Evolutionary conservation across 2,329 filamentous ascomycete genomes (phyloP).

Genomic region (Davidsoniella virescens): DNA sequence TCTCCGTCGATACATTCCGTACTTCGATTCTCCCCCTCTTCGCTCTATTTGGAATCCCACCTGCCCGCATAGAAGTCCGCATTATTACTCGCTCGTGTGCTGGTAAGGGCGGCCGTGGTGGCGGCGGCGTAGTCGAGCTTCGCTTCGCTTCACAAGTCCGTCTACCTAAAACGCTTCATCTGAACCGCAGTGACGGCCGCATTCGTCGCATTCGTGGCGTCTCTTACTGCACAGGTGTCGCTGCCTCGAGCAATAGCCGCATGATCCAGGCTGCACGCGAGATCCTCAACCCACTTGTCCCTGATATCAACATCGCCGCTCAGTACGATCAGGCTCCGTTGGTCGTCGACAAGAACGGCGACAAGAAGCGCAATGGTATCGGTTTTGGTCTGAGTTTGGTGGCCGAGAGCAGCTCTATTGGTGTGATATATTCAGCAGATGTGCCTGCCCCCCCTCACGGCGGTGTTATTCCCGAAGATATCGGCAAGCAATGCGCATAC

Average conservation of each 20-base stretch:
- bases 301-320: conserved; percentile 80
- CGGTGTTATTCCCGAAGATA: conserved; percentile 73
- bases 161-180: conserved; percentile 82
- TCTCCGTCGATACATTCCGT: conserved; percentile 83
- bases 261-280: conserved; percentile 88
- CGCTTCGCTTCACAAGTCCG: conserved; percentile 87
- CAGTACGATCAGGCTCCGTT: conserved; percentile 55
- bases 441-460: conserved; percentile 58
- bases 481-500: conserved; percentile 75
- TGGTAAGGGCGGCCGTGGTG: conserved; percentile 57
- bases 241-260: conserved; percentile 79
- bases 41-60: conserved; percentile 70
- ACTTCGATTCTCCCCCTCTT: conserved; percentile 85
- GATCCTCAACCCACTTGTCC: conserved; percentile 68
- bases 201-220: conserved; percentile 85
- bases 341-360: conserved; percentile 31
- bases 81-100: conserved; percentile 68
- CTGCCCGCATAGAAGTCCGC: conserved; percentile 67
- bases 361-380: conserved; percentile 57
- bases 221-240: conserved; percentile 82
- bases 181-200: conserved; percentile 63
- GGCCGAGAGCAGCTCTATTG: conserved; percentile 70
- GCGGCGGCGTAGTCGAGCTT: conserved; percentile 83
- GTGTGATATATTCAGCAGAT: conserved; percentile 79
- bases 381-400: conserved; percentile 86